Conservation (phyloP, 2,329 filamentous ascomycete genomes). For the Fusarium mangiferae region DNA sequence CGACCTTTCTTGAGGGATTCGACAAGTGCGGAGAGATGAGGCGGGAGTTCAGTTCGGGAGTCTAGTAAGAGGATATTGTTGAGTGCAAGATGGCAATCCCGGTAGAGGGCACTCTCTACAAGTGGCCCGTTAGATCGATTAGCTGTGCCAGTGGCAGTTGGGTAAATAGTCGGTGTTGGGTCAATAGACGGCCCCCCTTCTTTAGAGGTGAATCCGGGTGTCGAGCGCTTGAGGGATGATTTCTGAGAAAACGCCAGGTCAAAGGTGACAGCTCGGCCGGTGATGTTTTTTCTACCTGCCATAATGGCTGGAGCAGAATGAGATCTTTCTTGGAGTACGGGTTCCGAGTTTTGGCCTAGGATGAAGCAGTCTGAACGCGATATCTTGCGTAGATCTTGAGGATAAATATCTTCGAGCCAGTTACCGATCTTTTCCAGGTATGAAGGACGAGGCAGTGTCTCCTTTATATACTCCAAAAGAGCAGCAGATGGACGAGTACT, state of each 20-base stretch:
- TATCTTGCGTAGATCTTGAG: neutral
- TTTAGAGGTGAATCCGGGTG: neutral
- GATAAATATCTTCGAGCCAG: conserved; percentile 21
- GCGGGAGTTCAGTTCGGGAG: neutral
- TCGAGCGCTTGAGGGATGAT: neutral
- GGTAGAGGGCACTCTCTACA: conserved; percentile 1
- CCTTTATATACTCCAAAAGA: conserved; percentile 1
- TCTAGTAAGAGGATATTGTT: conserved; percentile 5
- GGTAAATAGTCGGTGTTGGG: neutral
- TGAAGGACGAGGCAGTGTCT: neutral
- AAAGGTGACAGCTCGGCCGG: neutral
- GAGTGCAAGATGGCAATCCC: neutral
- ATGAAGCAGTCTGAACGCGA: neutral
- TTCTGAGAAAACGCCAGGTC: neutral
- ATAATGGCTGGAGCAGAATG: conserved; percentile 7
- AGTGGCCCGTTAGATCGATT: neutral
- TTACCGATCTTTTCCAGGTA: neutral
- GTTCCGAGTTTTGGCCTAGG: neutral
- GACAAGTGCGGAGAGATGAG: neutral
- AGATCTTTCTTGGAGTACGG: too few relatives aligned
- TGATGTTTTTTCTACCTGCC: neutral
- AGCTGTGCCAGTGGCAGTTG: neutral
- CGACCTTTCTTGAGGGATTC: neutral
- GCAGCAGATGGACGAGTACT: neutral
- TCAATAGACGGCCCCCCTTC: neutral